Percentiles rank a stretch among this genome's conserved stretches.
Conservation (phyloP, 169 alveolate genomes). For the Cryptosporidium meleagridis region DNA sequence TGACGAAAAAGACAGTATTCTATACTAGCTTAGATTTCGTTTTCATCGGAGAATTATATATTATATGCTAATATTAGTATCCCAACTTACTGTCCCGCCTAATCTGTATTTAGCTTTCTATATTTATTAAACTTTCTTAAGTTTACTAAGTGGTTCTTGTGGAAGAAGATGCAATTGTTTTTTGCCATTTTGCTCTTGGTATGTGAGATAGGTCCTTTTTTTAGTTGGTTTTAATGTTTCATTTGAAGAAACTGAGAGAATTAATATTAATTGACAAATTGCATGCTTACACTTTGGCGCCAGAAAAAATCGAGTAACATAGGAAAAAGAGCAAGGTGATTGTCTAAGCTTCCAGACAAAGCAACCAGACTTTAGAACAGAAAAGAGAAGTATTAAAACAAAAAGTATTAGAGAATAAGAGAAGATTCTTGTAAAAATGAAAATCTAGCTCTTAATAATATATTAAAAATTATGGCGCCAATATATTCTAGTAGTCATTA, state of each 20-base stretch:
- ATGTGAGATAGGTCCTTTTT: no score
- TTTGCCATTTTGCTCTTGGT: no score
- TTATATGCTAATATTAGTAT: not conserved
- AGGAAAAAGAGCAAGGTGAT: no score
- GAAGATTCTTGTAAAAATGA: not conserved
- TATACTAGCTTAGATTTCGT: not conserved
- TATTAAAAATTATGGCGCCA: not conserved
- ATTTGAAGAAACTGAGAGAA: no score
- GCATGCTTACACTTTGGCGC: no score
- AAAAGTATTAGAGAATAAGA: not conserved
- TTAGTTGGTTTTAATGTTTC: no score
- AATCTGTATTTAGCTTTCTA: not conserved
- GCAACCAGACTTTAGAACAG: no score
- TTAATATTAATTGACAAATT: no score
- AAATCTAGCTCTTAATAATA: not conserved
- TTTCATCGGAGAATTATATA: not conserved
- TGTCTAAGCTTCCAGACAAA: no score
- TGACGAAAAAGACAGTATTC: conserved; percentile 25
- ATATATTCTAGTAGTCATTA: conserved; percentile 30
- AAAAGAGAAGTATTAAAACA: not conserved
- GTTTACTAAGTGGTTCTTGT: not conserved
- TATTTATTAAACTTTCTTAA: not conserved
- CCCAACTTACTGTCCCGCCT: not conserved
- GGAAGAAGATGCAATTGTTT: no score
- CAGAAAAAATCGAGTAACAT: no score